Percentiles rank a stretch among this genome's conserved stretches.
Conservation (phyloP, 306 rosid species). For the Prunus mume region DNA sequence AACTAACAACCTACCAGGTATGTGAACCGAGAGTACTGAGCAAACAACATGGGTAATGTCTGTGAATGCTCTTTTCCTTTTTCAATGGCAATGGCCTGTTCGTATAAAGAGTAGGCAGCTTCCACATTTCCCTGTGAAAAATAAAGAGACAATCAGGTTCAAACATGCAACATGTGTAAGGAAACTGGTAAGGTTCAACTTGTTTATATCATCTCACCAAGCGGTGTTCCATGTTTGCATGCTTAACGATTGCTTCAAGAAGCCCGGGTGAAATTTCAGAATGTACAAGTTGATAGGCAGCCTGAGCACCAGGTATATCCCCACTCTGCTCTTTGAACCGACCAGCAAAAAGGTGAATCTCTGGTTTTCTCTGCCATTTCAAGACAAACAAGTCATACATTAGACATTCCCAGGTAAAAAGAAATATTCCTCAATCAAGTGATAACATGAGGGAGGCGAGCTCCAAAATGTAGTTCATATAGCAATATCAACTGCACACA, state of each 20-base stretch:
- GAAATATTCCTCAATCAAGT: background rate
- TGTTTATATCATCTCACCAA: constrained; percentile 55
- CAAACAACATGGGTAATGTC: constrained; percentile 71
- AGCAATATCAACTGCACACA: background rate
- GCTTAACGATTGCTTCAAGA: constrained; percentile 92
- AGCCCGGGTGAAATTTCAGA: constrained; percentile 95
- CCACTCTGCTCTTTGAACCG: constrained; percentile 89
- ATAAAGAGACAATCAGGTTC: constrained; percentile 20
- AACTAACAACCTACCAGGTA: constrained; percentile 55
- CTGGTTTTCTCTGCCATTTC: constrained; percentile 81
- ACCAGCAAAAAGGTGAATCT: constrained; percentile 89
- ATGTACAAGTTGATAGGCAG: constrained; percentile 88
- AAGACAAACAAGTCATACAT: constrained; percentile 4
- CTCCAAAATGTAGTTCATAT: background rate
- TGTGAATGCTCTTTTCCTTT: constrained; percentile 96
- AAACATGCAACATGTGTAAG: background rate
- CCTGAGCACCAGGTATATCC: constrained; percentile 85
- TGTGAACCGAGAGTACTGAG: constrained; percentile 84
- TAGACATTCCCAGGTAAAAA: background rate
- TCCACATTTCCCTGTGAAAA: constrained; percentile 75
- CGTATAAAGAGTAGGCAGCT: constrained; percentile 76
- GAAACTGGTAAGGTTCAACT: constrained; percentile 19
- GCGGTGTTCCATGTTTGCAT: constrained; percentile 90
- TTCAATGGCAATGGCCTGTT: constrained; percentile 93
- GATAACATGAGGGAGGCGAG: background rate